A percentile compares a stretch with the other conserved stretches of the same genome.
phyloP scores from a whole-genome alignment of 306 rosid genomes.

The Sesbania bispinosa region DNA sequence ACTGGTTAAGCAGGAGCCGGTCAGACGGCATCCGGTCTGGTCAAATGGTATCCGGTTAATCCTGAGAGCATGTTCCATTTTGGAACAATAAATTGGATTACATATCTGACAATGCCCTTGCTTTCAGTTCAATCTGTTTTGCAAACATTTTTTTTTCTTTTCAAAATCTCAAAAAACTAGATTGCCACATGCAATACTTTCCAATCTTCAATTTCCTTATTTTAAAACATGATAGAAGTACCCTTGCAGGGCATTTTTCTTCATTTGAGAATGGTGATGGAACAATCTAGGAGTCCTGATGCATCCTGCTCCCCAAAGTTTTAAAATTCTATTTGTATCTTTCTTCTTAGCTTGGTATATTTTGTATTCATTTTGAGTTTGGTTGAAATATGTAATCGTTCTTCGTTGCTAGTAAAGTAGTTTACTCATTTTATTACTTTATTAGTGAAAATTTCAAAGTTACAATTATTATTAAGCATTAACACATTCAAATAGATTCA shows the following conservation, averaged over 20 bases:
- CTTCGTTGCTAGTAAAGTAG: background rate
- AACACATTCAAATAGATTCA: background rate
- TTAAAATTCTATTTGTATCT: background rate
- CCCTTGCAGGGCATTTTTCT: background rate
- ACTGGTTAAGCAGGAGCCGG: too few species aligned
- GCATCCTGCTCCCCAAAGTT: background rate
- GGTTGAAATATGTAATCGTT: background rate
- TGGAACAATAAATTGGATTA: background rate
- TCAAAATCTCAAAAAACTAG: background rate
- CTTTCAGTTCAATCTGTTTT: background rate
- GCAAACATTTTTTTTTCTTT: background rate
- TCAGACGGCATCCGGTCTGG: too few species aligned
- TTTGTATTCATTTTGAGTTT: background rate
- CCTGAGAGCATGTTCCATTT: too few species aligned
- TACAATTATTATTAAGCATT: background rate
- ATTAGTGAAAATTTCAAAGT: background rate
- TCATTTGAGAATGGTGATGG: background rate
- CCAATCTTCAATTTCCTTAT: background rate
- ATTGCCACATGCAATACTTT: too few species aligned
- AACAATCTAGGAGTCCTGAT: slow-evolving; percentile 8
- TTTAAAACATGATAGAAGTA: background rate
- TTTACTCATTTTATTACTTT: background rate
- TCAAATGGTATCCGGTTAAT: too few species aligned
- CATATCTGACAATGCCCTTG: background rate
- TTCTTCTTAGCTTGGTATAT: background rate